A percentile compares a stretch with the other conserved stretches of the same genome.
Evolutionary conservation across 2,329 filamentous ascomycete species (phyloP).

Genomic region (Penicillium corylophilum): DNA sequence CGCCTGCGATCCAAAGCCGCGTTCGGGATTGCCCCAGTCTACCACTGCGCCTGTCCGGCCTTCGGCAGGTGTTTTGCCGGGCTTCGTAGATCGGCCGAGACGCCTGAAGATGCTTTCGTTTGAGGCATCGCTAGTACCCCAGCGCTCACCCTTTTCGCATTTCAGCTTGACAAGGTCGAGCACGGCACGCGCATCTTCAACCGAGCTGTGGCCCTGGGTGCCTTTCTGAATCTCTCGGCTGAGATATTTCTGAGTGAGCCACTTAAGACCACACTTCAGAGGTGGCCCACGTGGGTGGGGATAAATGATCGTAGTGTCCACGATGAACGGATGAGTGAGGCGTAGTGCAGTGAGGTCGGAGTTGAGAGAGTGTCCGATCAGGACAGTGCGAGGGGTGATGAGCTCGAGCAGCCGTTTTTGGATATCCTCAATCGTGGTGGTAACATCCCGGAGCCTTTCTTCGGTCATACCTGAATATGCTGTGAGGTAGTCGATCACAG

Average conservation of each 20-base stretch:
- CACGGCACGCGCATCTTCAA: slow-evolving; percentile 88
- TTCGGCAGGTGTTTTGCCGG: slow-evolving; percentile 35
- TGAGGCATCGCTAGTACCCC: slow-evolving; percentile 76
- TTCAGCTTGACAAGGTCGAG: slow-evolving; percentile 94
- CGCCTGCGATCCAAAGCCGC: slow-evolving; percentile 59
- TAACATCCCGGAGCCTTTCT: slow-evolving; percentile 76
- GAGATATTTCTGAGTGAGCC: slow-evolving; percentile 81
- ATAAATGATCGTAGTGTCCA: slow-evolving; percentile 87
- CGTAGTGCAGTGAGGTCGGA: slow-evolving; percentile 72
- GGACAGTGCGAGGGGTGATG: slow-evolving; percentile 52
- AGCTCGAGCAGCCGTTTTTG: slow-evolving; percentile 73
- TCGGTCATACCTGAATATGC: slow-evolving; percentile 89
- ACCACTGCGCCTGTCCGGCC: slow-evolving; percentile 60
- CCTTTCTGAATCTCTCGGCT: slow-evolving; percentile 85
- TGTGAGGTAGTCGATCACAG: slow-evolving; percentile 92
- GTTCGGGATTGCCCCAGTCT: slow-evolving; percentile 81
- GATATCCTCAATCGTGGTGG: slow-evolving; percentile 79
- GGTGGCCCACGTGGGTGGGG: slow-evolving; percentile 88
- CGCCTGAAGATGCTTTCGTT: slow-evolving; percentile 89
- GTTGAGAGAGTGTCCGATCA: slow-evolving; percentile 50
- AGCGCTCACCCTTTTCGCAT: slow-evolving; percentile 84
- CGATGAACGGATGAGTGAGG: slow-evolving; percentile 85
- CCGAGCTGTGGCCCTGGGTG: slow-evolving; percentile 76
- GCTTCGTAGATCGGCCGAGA: slow-evolving; percentile 58
- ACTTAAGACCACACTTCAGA: slow-evolving; percentile 87